phyloP scores from a whole-genome alignment of 176 grass and related monocot species.

The Luzula sylvatica region DNA sequence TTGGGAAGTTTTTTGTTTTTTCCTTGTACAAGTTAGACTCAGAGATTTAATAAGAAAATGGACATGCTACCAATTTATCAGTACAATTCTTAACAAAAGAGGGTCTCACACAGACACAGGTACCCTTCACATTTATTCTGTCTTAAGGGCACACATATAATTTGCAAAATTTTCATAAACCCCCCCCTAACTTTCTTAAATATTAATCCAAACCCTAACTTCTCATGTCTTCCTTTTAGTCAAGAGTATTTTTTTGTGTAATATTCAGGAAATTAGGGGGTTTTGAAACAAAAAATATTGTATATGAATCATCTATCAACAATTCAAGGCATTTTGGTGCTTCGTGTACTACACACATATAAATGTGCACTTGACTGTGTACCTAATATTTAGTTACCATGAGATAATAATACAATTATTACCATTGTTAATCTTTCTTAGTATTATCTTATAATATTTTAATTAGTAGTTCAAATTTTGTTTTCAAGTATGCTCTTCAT shows the following conservation, averaged over 20 bases:
- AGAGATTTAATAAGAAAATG: slow-evolving; percentile 16
- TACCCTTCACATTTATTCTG: slow-evolving; percentile 19
- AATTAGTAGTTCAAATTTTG: too few relatives aligned
- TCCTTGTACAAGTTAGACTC: slow-evolving; percentile 1
- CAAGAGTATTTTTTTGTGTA: too few relatives aligned
- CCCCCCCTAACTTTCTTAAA: too few relatives aligned
- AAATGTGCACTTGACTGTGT: not conserved
- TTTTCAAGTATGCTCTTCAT: too few relatives aligned
- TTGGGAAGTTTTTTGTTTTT: not conserved
- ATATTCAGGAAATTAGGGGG: too few relatives aligned
- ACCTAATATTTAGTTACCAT: not conserved
- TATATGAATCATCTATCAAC: not conserved
- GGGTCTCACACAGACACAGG: slow-evolving; percentile 9
- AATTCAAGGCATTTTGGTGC: slow-evolving; percentile 18
- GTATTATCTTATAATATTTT: too few relatives aligned
- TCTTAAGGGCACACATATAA: slow-evolving; percentile 9
- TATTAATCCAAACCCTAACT: too few relatives aligned
- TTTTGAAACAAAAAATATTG: too few relatives aligned
- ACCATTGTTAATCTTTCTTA: too few relatives aligned
- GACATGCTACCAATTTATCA: slow-evolving; percentile 14
- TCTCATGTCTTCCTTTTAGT: too few relatives aligned
- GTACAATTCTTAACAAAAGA: slow-evolving; percentile 12
- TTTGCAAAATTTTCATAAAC: too few relatives aligned
- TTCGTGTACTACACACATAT: not conserved
- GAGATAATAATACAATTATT: too few relatives aligned